Evolutionary conservation across 768 basidiomycete species (phyloP).

Genomic region (Russula sp.): DNA sequence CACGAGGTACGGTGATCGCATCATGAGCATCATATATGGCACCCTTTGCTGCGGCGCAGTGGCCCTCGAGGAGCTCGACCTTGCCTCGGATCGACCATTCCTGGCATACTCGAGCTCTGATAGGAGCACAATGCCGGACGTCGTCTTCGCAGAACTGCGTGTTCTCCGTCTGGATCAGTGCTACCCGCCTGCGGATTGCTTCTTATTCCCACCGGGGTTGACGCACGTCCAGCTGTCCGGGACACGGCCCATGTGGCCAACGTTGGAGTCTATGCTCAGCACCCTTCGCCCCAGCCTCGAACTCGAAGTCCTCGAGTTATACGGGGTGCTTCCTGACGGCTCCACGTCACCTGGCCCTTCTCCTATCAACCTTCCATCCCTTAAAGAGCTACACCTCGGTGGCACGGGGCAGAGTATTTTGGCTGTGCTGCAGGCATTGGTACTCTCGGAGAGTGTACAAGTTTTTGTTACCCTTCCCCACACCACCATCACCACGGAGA

Average conservation of each 20-base stretch:
- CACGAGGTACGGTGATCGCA: constrained; percentile 13
- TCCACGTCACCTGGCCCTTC: not conserved
- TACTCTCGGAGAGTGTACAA: not conserved
- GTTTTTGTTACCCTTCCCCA: constrained; percentile 8
- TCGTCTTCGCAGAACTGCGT: not conserved
- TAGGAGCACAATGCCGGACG: not conserved
- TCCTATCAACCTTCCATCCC: not conserved
- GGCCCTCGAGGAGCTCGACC: constrained; percentile 16
- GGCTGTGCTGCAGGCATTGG: not conserved
- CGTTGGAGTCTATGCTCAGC: constrained; percentile 3
- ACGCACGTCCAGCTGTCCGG: constrained; percentile 13
- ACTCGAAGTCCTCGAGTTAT: constrained; percentile 9
- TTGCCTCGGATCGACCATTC: constrained; percentile 7
- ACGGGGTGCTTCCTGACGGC: constrained; percentile 1
- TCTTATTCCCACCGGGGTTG: constrained; percentile 4
- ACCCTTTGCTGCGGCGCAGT: not conserved
- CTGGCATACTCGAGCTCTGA: not conserved
- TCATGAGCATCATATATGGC: constrained; percentile 12
- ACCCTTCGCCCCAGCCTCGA: constrained; percentile 8
- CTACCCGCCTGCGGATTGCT: not conserved
- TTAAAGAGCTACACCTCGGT: constrained; percentile 4
- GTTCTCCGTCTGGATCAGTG: constrained; percentile 5
- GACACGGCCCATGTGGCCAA: not conserved
- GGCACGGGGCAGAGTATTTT: constrained; percentile 4
- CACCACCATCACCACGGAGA: not conserved